Percentiles rank a stretch among this genome's conserved stretches.
Conservation (phyloP, 352 stramenopile species). For the Globisporangium uncinulatum region DNA sequence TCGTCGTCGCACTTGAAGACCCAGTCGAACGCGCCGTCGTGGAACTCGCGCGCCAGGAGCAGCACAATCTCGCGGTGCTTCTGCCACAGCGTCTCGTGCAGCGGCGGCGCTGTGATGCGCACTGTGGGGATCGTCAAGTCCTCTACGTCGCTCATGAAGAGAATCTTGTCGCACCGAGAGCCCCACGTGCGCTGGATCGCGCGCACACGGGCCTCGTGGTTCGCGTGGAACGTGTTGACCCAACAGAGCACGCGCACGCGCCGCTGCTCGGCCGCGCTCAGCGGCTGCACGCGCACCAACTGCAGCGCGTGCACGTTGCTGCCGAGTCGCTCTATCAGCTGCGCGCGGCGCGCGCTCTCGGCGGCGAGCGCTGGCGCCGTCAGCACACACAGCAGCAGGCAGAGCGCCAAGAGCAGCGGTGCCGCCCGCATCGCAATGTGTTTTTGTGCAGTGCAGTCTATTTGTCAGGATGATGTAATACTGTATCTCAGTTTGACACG, state of each 20-base stretch:
- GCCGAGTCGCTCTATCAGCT: conserved; percentile 38
- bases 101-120: conserved; percentile 48
- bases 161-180: conserved; percentile 76
- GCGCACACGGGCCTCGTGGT: conserved; percentile 51
- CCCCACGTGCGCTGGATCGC: conserved; percentile 79
- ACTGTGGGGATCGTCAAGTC: conserved; percentile 59
- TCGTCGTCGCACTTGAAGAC: conserved; percentile 88
- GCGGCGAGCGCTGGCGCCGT: not conserved
- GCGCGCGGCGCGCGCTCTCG: conserved; percentile 2
- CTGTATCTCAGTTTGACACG: no score
- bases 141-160: conserved; percentile 84
- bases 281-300: conserved; percentile 8
- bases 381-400: not conserved
- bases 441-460: no score
- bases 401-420: not conserved
- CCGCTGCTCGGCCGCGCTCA: conserved; percentile 10
- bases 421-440: no score
- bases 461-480: no score
- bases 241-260: conserved; percentile 72
- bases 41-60: conserved; percentile 58
- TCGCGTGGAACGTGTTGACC: conserved; percentile 82
- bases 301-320: conserved; percentile 21
- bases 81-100: conserved; percentile 79
- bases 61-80: conserved; percentile 82
- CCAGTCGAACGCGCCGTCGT: conserved; percentile 70